Base-by-base conservation (phyloP, 1,284 basidiomycete genomes). In the Mycena citricolor region DNA sequence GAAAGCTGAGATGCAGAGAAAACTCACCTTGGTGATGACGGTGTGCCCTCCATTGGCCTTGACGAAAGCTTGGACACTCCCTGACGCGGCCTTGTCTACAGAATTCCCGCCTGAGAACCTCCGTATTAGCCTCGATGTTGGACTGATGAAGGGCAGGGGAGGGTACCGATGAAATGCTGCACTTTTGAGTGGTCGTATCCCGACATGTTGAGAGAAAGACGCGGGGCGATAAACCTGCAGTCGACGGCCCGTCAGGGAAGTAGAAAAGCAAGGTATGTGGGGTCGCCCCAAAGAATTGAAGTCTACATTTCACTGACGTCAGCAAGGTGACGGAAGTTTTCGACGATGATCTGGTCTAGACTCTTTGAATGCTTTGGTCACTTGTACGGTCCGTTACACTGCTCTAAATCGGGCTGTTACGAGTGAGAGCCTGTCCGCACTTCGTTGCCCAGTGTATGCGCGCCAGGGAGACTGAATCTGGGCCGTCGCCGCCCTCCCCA, bases 41-140 rank as follows among this genome's bases (percentile, higher is more conserved):
- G 94, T 97, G 70, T 99, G 97, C 54, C 97, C 97, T 24, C 93
- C 94, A 64, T 94, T 77, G 40, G 74, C 72, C 64, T 90, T 87
- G 45, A 99, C 94, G 68, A 97, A 99, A 71, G 98, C 94, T 52
- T 84, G 76, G 34, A 99, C 86, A 47, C 78, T 78, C 47, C 90
- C 80, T 22, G 85, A 70, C 13, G 87, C 73, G 24, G 94, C 94
- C 50, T 78, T 82, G 44, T 94, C 90, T 55, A 98, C 66, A 28
- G 90, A 82, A 71, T 97, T 97, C 45, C 91, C 94, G 62, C 97
- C 97, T 97, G 59, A 50, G 38, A 57, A 35, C 43, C 33, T 57
- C 25, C 61, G 50, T 34, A 16, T 8, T 25, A 31, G 30, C 33
- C n/a, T n/a, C n/a, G 23, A 37, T 21, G 37, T 59, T 40, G 50